Conservation (phyloP, 768 basidiomycete genomes). For the Rhizopogon roseolus region DNA sequence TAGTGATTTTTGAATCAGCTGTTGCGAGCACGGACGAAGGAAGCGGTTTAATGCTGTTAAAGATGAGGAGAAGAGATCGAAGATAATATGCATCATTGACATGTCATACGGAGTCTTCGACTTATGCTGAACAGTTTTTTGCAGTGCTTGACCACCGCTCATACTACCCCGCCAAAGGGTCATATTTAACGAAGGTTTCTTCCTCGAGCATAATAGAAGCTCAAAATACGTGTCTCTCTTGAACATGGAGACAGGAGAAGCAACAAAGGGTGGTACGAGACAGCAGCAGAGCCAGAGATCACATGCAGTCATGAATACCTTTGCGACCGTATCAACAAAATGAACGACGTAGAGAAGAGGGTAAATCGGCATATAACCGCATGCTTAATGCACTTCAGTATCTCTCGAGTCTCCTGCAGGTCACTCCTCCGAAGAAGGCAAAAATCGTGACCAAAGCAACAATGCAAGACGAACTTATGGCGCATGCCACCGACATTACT, state of each 20-base stretch:
- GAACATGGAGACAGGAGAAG: slow-evolving; percentile 62
- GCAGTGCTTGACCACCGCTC: slow-evolving; percentile 60
- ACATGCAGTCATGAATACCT: slow-evolving; percentile 69
- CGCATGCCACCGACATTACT: slow-evolving; percentile 74
- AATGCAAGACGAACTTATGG: slow-evolving; percentile 83
- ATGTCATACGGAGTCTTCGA: too few species aligned
- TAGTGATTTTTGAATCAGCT: slow-evolving; percentile 68
- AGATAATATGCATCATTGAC: slow-evolving; percentile 11
- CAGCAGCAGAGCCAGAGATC: slow-evolving; percentile 59
- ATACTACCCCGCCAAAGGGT: slow-evolving; percentile 59
- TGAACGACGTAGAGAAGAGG: slow-evolving; percentile 61
- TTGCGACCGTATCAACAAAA: slow-evolving; percentile 58
- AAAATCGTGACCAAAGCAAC: slow-evolving; percentile 47
- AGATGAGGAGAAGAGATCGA: slow-evolving; percentile 55
- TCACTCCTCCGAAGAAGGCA: slow-evolving; percentile 55
- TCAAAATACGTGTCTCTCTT: slow-evolving; percentile 49
- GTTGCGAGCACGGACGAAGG: slow-evolving; percentile 84
- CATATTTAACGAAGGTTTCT: slow-evolving; percentile 49
- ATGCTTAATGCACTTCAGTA: neutral
- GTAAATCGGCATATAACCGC: slow-evolving; percentile 23
- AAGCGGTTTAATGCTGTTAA: slow-evolving; percentile 37
- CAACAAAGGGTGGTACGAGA: slow-evolving; percentile 32
- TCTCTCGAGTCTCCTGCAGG: slow-evolving; percentile 31
- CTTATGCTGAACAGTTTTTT: neutral
- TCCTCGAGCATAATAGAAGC: slow-evolving; percentile 19